These are phyloP conservation scores for Dacryopinax primogenitus DNA, from an alignment of 768 basidiomycete genomes.

Conservation along the genomic window DNA sequence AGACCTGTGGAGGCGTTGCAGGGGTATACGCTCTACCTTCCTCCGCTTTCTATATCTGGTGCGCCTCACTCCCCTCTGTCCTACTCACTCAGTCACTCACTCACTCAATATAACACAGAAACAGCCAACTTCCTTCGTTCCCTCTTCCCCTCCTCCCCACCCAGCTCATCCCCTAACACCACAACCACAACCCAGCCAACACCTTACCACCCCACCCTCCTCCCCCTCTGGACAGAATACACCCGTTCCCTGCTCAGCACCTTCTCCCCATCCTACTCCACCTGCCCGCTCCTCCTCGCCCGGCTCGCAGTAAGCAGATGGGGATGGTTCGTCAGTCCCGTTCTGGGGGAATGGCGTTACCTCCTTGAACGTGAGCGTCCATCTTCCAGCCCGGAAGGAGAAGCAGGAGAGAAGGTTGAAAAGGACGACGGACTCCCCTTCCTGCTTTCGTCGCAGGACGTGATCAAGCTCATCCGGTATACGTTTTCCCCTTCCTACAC, in stretches of 20 bases:
- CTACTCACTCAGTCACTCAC: not conserved
- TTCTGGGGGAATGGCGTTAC: not conserved
- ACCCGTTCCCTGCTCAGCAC: not conserved
- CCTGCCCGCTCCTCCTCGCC: not conserved
- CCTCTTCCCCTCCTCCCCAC: conserved; percentile 1
- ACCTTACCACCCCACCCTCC: not conserved
- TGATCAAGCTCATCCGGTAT: not conserved
- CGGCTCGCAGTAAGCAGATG: not conserved
- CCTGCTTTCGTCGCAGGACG: not conserved
- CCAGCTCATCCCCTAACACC: not conserved
- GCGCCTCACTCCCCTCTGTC: not conserved
- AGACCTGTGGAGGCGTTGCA: not conserved
- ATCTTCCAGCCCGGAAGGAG: not conserved
- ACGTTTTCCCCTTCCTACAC: not conserved
- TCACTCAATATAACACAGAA: not conserved
- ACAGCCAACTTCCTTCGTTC: not conserved
- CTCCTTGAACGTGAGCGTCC: not conserved
- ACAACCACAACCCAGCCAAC: not conserved
- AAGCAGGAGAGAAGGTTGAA: not conserved
- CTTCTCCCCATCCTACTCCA: not conserved
- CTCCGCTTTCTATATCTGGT: not conserved
- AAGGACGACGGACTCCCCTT: not conserved
- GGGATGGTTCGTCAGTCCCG: not conserved
- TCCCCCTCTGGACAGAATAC: not conserved
- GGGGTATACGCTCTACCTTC: not conserved